Evolutionary conservation across 2,329 filamentous ascomycete genomes (phyloP), one percentile per base, ranked within the genome.

Genomic region (Botrytis fragariae): DNA sequence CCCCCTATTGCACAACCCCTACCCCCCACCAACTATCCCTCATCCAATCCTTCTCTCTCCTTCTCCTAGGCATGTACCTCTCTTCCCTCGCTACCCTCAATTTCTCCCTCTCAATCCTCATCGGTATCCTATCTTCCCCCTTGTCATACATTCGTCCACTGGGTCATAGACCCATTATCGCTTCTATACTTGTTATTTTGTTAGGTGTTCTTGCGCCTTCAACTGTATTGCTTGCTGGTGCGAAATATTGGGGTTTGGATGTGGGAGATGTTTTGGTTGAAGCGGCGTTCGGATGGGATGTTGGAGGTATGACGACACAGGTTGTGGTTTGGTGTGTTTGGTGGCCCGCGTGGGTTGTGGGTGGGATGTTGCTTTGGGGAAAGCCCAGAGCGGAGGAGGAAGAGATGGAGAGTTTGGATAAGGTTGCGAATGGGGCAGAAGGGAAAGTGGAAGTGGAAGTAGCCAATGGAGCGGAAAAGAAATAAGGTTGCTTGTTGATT

Each of bases 11-110:
- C 48, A 87, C 82, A 79, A 82, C 82, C 37, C 89, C 90, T 1
- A 90, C 89, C 0, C 77, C 82, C 6, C 93, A 95, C 80, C 91
- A 95, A 79, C 90, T 92, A 79, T 88, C 90, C 65, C 88, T 98
- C 69, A 90, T 94, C 76, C 95, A 97, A 81, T 96, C 92, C 73
- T 94, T 98, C 84, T 97, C 94, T 9, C 89, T 98, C n/a, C 89
- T 99, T 20, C 86, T 97, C 16, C 88, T 98, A 0, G 96, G 96
- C 78, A 93, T 98, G 85, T 95, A 94, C 79, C 90, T 99, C 76
- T 95, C 95, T 20, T 92, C 95, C 0, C 91, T 99, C 20, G 95
- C 96, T 3, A 99, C 95, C 0, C 88, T 99, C 69, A 99, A 99
- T 83, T 99, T 99, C 86, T 94, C 92, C 4, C 90, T 98, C 22